These are phyloP conservation scores for Cyclostephanos tholiformis DNA, from an alignment of 108 stramenopile species.

Conservation along the genomic window DNA sequence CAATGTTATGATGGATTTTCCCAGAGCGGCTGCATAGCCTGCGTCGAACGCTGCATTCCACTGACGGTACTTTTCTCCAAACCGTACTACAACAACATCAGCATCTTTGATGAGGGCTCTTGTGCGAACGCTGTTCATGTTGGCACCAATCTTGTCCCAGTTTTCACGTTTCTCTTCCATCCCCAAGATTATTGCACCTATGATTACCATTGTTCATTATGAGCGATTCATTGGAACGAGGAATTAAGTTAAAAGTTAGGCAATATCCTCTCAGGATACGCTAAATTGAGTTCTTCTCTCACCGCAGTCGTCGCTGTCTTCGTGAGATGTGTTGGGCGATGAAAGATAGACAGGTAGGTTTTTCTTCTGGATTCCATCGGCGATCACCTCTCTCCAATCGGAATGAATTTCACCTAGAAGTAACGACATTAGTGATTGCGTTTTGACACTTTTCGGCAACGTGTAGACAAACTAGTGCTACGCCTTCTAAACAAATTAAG, in stretches of 20 bases:
- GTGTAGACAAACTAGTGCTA: too few species aligned
- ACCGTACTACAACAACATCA: slow-evolving; percentile 88
- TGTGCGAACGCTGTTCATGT: slow-evolving; percentile 82
- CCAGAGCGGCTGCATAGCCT: slow-evolving; percentile 79
- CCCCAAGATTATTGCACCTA: slow-evolving; percentile 75
- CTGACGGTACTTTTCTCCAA: slow-evolving; percentile 87
- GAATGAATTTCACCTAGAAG: slow-evolving; percentile 77
- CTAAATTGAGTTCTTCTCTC: neutral
- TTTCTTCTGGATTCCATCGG: slow-evolving; percentile 63
- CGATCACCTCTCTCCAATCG: slow-evolving; percentile 85
- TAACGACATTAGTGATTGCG: slow-evolving; percentile 8
- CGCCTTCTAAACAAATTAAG: too few species aligned
- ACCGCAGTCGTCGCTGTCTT: slow-evolving; percentile 88
- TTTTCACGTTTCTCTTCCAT: slow-evolving; percentile 81
- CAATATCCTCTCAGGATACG: neutral
- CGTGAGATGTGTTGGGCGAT: slow-evolving; percentile 79
- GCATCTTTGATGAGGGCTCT: slow-evolving; percentile 72
- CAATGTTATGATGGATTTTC: slow-evolving; percentile 78
- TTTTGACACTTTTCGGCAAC: neutral
- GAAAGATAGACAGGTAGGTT: slow-evolving; percentile 67
- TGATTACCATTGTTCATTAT: neutral
- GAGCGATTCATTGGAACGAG: neutral
- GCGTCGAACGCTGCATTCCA: slow-evolving; percentile 92
- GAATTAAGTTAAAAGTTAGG: neutral
- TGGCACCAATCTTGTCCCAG: slow-evolving; percentile 84